A percentile compares a stretch with the other conserved stretches of the same genome.
phyloP scores from a whole-genome alignment of 495 filamentous ascomycete genomes.

The Penicillium verhagenii region DNA sequence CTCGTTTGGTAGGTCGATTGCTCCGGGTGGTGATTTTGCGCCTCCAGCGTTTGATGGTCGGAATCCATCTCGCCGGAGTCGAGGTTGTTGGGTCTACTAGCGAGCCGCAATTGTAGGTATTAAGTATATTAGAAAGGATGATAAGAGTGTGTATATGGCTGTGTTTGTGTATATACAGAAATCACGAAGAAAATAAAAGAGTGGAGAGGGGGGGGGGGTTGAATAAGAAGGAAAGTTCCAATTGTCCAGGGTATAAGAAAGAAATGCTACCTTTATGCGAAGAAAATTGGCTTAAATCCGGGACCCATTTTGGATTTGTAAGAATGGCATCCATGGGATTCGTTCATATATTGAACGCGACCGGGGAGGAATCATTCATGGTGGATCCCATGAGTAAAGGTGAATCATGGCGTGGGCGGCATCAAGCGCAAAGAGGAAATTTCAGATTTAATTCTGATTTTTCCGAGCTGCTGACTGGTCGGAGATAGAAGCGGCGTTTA shows the following conservation, averaged over 20 bases:
- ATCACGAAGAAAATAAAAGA: constrained; percentile 8
- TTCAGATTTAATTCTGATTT: background rate
- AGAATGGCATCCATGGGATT: background rate
- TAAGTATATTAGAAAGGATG: constrained; percentile 6
- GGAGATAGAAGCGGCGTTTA: constrained; percentile 21
- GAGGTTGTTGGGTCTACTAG: constrained; percentile 7
- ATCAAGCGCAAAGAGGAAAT: background rate
- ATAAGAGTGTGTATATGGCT: too few relatives aligned
- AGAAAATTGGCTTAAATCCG: constrained; percentile 15
- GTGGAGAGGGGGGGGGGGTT: background rate
- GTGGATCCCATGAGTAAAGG: constrained; percentile 17
- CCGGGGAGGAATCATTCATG: background rate
- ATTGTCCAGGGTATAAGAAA: background rate
- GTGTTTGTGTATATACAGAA: constrained; percentile 17
- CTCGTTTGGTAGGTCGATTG: constrained; percentile 1
- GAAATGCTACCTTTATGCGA: background rate
- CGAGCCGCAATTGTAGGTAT: constrained; percentile 14
- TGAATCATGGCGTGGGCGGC: constrained; percentile 12
- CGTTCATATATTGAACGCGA: background rate
- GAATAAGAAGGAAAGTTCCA: background rate
- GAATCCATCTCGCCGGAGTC: constrained; percentile 24
- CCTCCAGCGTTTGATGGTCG: constrained; percentile 18
- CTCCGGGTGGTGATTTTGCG: constrained; percentile 10
- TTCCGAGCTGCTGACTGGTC: background rate
- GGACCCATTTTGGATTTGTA: constrained; percentile 13